Evolutionary conservation across 208 protist genomes (phyloP).

Genomic region (Leishmania tarentolae): DNA sequence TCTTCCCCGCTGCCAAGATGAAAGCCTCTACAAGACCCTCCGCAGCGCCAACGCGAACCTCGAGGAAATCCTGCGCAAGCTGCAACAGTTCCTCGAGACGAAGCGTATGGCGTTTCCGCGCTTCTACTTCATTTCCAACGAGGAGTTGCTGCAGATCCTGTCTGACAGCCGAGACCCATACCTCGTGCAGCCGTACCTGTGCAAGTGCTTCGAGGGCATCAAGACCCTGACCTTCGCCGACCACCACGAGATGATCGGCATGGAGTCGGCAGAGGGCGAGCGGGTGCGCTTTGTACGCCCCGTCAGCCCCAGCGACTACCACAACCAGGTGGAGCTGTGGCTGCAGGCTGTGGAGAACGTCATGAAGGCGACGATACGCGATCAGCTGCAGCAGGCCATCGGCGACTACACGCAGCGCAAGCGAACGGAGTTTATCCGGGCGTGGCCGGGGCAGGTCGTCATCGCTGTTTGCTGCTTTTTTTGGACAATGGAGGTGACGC

Average conservation of each 20-base stretch:
- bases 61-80: slow-evolving; percentile 95
- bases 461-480: slow-evolving; percentile 91
- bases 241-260: slow-evolving; percentile 90
- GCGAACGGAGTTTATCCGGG: slow-evolving; percentile 90
- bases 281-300: slow-evolving; percentile 78
- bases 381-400: slow-evolving; percentile 85
- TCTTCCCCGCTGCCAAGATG: slow-evolving; percentile 89
- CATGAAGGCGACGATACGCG: slow-evolving; percentile 91
- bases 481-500: slow-evolving; percentile 94
- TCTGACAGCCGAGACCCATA: slow-evolving; percentile 95
- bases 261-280: slow-evolving; percentile 93
- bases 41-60: slow-evolving; percentile 92
- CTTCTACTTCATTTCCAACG: slow-evolving; percentile 98
- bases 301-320: slow-evolving; percentile 85
- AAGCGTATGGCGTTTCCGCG: slow-evolving; percentile 97
- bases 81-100: slow-evolving; percentile 98
- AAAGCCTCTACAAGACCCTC: slow-evolving; percentile 93
- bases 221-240: slow-evolving; percentile 91
- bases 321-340: slow-evolving; percentile 96
- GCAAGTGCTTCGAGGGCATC: slow-evolving; percentile 97
- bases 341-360: slow-evolving; percentile 91
- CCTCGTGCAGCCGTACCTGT: slow-evolving; percentile 95
- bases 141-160: slow-evolving; percentile 96
- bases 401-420: slow-evolving; percentile 78
- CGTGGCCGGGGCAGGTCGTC: slow-evolving; percentile 94